A percentile compares a stretch with the other conserved stretches of the same genome.
phyloP scores from a whole-genome alignment of 129 eudicot species.

The Smallanthus sonchifolius region DNA sequence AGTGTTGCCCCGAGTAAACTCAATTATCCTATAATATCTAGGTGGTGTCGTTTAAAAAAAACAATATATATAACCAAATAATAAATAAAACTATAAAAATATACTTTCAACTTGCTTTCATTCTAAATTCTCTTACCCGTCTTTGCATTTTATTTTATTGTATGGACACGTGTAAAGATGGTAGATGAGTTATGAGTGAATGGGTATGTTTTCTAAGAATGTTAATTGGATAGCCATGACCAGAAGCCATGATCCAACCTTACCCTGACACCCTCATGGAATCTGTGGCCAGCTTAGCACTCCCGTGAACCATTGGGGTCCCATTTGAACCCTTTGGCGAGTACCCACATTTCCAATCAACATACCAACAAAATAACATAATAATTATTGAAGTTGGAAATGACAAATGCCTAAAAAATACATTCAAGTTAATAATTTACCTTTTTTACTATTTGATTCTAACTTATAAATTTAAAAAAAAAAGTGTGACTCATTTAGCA shows the following conservation, averaged over 20 bases:
- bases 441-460: neutral
- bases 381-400: neutral
- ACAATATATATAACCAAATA: neutral
- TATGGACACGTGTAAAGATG: constrained; percentile 24
- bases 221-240: constrained; percentile 20
- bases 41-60: too few species aligned
- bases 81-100: neutral
- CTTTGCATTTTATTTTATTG: neutral
- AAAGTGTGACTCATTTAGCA: too few species aligned
- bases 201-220: constrained; percentile 12
- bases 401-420: neutral
- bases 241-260: constrained; percentile 20
- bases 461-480: too few species aligned
- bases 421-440: neutral
- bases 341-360: constrained; percentile 20
- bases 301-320: constrained; percentile 75
- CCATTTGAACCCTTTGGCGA: constrained; percentile 31
- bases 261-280: constrained; percentile 35
- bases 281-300: constrained; percentile 40
- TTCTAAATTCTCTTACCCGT: neutral
- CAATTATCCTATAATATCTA: too few species aligned
- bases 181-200: neutral
- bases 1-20: too few species aligned
- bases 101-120: neutral
- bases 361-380: constrained; percentile 11